Percentiles rank a stretch among this genome's conserved stretches.
These are phyloP conservation scores for Nakaseomyces sp. DNA, from an alignment of 1,139 yeast species.

Conservation along the genomic window DNA sequence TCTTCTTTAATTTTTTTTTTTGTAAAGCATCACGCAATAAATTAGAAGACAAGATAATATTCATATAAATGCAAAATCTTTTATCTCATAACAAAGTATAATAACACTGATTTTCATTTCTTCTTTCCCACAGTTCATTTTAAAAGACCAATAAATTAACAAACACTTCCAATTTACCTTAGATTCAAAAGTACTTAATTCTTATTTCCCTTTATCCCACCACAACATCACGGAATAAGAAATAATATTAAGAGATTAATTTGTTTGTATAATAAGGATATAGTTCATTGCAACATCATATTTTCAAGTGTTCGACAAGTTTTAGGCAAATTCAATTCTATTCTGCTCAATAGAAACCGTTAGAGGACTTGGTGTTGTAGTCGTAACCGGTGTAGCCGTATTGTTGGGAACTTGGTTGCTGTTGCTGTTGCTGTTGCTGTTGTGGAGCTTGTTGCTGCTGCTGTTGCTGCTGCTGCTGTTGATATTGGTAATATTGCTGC, in stretches of 20 bases:
- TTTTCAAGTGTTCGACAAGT: slow-evolving; percentile 1
- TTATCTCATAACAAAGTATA: slow-evolving; percentile 3
- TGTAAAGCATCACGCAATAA: neutral
- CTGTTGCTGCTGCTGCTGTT: slow-evolving; percentile 21
- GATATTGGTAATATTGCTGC: slow-evolving; percentile 31
- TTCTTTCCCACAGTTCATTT: neutral
- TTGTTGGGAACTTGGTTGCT: slow-evolving; percentile 21
- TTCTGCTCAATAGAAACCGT: slow-evolving; percentile 26
- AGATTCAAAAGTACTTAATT: neutral
- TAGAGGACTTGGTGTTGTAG: slow-evolving; percentile 27
- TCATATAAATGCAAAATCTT: slow-evolving; percentile 3
- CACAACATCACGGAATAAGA: neutral
- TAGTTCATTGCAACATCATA: slow-evolving; percentile 5
- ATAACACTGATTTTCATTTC: neutral
- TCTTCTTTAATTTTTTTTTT: neutral
- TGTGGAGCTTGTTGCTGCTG: slow-evolving; percentile 11
- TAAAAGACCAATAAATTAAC: too few relatives aligned
- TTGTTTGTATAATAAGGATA: slow-evolving; percentile 1
- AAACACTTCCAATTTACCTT: too few relatives aligned
- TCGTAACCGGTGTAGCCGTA: slow-evolving; percentile 29
- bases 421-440: slow-evolving; percentile 21
- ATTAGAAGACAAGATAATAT: neutral
- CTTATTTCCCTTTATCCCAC: neutral
- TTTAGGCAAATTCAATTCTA: neutral
- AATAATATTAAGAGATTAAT: neutral